A percentile compares a stretch with the other conserved stretches of the same genome.
phyloP scores from a whole-genome alignment of 805 yeast genomes.

The Jamesozyma hellenica region DNA sequence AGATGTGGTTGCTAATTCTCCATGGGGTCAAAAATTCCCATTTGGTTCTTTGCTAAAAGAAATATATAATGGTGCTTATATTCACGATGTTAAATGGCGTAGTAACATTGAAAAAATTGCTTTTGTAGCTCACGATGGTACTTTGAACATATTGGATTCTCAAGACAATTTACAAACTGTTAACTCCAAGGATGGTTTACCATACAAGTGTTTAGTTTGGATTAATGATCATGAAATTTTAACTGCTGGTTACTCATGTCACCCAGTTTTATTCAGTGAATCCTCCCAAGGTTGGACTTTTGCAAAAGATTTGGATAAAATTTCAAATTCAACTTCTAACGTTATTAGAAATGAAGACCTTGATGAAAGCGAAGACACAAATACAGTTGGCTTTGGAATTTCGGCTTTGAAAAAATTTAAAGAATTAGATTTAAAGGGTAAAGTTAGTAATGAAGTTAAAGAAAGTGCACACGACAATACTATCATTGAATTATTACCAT shows the following conservation, averaged over 20 bases:
- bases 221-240: constrained; percentile 54
- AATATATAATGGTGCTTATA: constrained; percentile 68
- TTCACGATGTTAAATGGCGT: constrained; percentile 81
- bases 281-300: constrained; percentile 53
- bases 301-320: constrained; percentile 50
- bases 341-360: constrained; percentile 12
- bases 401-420: constrained; percentile 87
- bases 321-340: constrained; percentile 3
- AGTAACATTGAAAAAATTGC: constrained; percentile 72
- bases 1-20: constrained; percentile 39
- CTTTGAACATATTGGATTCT: constrained; percentile 67
- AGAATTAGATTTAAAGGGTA: constrained; percentile 91
- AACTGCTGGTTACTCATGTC: constrained; percentile 89
- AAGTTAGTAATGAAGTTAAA: constrained; percentile 40
- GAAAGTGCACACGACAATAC: constrained; percentile 86
- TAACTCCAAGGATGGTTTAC: constrained; percentile 42
- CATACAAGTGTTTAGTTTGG: constrained; percentile 71
- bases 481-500: constrained; percentile 55
- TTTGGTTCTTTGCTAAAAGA: constrained; percentile 59
- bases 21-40: constrained; percentile 94
- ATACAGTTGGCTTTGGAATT: constrained; percentile 44
- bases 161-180: constrained; percentile 15
- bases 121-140: constrained; percentile 77
- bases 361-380: constrained; percentile 45
- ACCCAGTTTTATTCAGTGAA: constrained; percentile 78